Conservation (phyloP, 345 rosid species). For the thale cress (Arabidopsis thaliana) region TAIR10.1 NC_003070.9:4866001-4866500, state of each 20-base stretch:
- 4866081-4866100: background rate
- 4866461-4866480: slow-evolving; percentile 60
- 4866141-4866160: background rate
- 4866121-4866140: background rate
- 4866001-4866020: no score
- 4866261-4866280: no score
- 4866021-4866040: no score
- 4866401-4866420: slow-evolving; percentile 17
- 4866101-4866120: background rate
- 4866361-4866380: background rate
- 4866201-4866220: no score
- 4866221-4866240: background rate
- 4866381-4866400: background rate
- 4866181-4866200: no score
- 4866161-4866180: background rate
- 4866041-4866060: background rate
- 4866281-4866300: no score
- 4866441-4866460: slow-evolving; percentile 72
- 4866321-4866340: no score
- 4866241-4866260: background rate
- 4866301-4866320: no score
- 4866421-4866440: slow-evolving; percentile 49
- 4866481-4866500: slow-evolving; percentile 70
- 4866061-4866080: background rate
- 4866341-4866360: no score